Evolutionary conservation across 78 protist species (phyloP), one percentile per base, ranked within the genome.

Genomic region (Guillardia theta): DNA sequence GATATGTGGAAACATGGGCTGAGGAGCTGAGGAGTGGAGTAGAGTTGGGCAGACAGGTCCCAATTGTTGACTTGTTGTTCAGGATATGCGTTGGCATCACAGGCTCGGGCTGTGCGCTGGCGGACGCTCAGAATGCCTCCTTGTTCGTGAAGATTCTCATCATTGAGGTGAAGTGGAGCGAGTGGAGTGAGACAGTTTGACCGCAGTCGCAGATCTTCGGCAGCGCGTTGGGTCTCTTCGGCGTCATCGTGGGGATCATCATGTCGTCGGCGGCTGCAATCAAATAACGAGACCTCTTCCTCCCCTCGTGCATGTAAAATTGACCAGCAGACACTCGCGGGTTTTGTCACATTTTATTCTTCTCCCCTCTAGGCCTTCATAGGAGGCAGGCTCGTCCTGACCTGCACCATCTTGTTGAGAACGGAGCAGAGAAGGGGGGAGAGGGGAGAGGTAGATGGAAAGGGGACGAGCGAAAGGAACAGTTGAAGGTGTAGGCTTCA

Each of bases 71-170:
- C 46, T 90, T 24, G 53, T 45, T n/a, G n/a, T n/a, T n/a, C n/a
- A n/a, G n/a, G 94, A 64, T 95, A 22, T 96, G 96, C 70, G 98
- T 97, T 3, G 98, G 98, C 88, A 95, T 97, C 77, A 50, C 92
- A 46, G 99, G 99, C 33, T 76, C 96, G 46, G 98, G 98, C n/a
- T 97, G 98, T 78, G 99, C 99, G 19, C 95, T 99, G 6, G 99
- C 99, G n/a, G 99, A 98, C 90, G 99, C 99, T 6, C 98, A 95
- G 93, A 93, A 98, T 48, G 96, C 95, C 76, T 19, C 95, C 24
- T 96, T 99, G 39, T 99, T 99, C 93, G 99, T 99, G 47, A 98
- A 98, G 96, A 96, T 97, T 95, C 96, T 99, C 50, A 95, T 98
- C 50, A 88, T 98, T 64, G 98, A 50, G 44, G 70, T 33, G 44